Evolutionary conservation across 805 yeast species (phyloP).

Genomic region (Kuraishia piskuri): DNA sequence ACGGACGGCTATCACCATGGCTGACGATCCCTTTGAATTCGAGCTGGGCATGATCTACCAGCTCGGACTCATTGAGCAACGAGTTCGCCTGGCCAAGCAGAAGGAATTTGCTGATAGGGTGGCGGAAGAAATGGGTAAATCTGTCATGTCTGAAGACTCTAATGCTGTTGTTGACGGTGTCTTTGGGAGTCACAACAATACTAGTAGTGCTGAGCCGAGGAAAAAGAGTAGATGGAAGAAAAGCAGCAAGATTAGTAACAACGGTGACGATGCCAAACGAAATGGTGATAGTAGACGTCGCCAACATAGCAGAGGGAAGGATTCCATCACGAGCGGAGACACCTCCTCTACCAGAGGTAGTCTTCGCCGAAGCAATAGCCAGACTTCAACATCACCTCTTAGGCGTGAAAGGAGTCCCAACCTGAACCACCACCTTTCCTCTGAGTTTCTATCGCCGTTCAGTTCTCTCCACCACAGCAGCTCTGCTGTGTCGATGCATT

Average conservation of each 20-base stretch:
- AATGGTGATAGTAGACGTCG: neutral
- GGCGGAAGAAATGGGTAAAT: slow-evolving; percentile 5
- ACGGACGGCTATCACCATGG: slow-evolving; percentile 38
- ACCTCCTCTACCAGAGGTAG: neutral
- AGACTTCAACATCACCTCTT: neutral
- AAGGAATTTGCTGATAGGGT: slow-evolving; percentile 10
- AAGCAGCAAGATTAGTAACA: neutral
- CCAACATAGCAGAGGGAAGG: neutral
- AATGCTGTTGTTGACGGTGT: neutral
- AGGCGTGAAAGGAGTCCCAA: neutral
- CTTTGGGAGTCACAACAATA: neutral
- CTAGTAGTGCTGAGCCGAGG: neutral
- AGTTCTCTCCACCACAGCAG: neutral
- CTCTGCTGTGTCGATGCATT: neutral
- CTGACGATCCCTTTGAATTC: slow-evolving; percentile 59
- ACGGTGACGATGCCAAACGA: neutral
- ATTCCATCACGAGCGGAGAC: neutral
- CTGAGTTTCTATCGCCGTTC: neutral
- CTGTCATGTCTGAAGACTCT: neutral
- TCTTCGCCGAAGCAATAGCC: neutral
- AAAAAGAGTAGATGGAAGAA: neutral
- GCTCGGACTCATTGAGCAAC: slow-evolving; percentile 51
- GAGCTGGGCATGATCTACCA: slow-evolving; percentile 50
- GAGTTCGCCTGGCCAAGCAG: slow-evolving; percentile 33
- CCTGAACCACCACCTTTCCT: neutral